Base-by-base conservation (phyloP, 2,329 filamentous ascomycete genomes). In the Trichoderma sp. region DNA sequence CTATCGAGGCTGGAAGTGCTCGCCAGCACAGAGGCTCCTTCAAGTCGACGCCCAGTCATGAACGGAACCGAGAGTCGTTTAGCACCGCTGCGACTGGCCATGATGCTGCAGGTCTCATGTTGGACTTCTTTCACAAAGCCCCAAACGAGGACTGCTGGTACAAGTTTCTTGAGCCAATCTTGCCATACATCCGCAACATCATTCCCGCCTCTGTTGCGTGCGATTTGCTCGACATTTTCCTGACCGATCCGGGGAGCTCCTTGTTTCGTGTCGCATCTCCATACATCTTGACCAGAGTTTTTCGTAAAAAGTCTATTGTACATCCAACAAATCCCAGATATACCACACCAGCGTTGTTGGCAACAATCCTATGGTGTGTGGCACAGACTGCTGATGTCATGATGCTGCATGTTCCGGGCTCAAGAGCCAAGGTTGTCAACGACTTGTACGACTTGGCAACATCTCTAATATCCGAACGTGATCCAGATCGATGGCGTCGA, bases 301-400 rank as follows among this genome's bases (percentile, higher is more conserved):
- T 86, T 58, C 81, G 84, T 21, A 84, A 81, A 72, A 80, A 80
- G 69, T 85, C 84, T 0, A 78, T 86, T 5, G 77, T 84, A 0
- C 80, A 83, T 56, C 77, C 81, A 2, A 78, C 79, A 0, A 80
- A 80, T 21, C 83, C 84, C 2, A 80, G 85, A 28, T 78, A 76
- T 11, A 82, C 81, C 0, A 83, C 84, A 0, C 82, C 84, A 1
- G 84, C 85, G 1, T 77, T 87, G 5, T 76, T 87, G 6, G 80
- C 82, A 0, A 83, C 83, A 1, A 86, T 87, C 71, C 78, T 87
- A 0, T 87, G 84, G 82, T 84, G 82, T 58, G 81, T 83, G 11
- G 82, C 84, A 0, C 83, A 86, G 71, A 86, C 83, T 12, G 83
- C 84, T 1, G 83, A 86, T 64, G 83, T 84, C 63, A 81, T 80